A percentile compares a stretch with the other conserved stretches of the same genome.
phyloP scores from a whole-genome alignment of 805 yeast species.

The Candida anglica region DNA sequence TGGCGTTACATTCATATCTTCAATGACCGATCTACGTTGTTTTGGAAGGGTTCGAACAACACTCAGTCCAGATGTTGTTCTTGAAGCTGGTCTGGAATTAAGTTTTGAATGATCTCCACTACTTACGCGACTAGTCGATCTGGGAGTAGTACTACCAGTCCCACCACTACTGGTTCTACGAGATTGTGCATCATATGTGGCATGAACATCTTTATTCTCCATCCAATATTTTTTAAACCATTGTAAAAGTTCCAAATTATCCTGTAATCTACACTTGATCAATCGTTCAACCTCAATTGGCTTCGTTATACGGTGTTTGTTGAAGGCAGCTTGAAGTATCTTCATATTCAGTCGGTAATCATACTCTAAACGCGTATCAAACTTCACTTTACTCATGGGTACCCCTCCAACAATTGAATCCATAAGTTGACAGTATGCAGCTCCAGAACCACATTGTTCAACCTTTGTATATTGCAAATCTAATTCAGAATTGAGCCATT shows the following conservation, averaged over 20 bases:
- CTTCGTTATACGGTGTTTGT: slow-evolving; percentile 64
- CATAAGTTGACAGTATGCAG: slow-evolving; percentile 88
- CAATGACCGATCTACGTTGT: slow-evolving; percentile 1
- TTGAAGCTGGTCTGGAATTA: slow-evolving; percentile 1
- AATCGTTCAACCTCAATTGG: slow-evolving; percentile 77
- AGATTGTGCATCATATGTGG: slow-evolving; percentile 58
- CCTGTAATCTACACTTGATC: slow-evolving; percentile 87
- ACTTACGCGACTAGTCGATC: background rate
- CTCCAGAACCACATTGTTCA: slow-evolving; percentile 95
- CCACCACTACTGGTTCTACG: slow-evolving; percentile 14
- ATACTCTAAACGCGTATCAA: slow-evolving; percentile 59
- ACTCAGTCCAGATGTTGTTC: slow-evolving; percentile 8
- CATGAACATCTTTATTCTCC: slow-evolving; percentile 63
- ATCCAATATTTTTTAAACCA: slow-evolving; percentile 87
- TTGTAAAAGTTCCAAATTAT: slow-evolving; percentile 89
- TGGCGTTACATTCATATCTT: background rate
- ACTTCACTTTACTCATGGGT: slow-evolving; percentile 75
- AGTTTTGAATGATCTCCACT: background rate
- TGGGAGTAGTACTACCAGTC: slow-evolving; percentile 3
- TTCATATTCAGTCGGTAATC: slow-evolving; percentile 81
- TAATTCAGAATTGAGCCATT: slow-evolving; percentile 78
- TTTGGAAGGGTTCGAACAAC: slow-evolving; percentile 2
- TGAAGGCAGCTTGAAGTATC: slow-evolving; percentile 77
- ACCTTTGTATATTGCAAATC: slow-evolving; percentile 66
- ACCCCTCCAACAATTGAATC: slow-evolving; percentile 82